Base-by-base conservation (phyloP, 495 filamentous ascomycete genomes). In the Terfezia boudieri region DNA sequence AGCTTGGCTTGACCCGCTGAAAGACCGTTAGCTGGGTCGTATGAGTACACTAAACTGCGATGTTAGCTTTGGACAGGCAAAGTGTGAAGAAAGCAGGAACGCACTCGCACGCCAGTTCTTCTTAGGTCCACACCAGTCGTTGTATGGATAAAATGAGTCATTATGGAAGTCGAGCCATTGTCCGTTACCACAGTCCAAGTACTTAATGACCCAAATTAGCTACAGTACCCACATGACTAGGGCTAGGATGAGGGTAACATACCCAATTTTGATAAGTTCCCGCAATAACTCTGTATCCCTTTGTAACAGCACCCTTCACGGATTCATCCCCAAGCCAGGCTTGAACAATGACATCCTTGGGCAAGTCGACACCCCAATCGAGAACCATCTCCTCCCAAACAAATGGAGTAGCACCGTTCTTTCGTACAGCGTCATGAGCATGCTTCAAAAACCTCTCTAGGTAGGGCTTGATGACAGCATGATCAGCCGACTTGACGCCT, bases 311-410 rank as follows among this genome's bases (percentile, higher is more conserved):
- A 46, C 68, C 62, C 57, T 71, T 69, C 54, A 80, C 74, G 9
- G 75, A 70, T 9, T 64, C 68, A 37, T 73, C 75, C 20, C 73
- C 74, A 41, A 75, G 71, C 84, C 84, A 90, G 8, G 78, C 74
- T 64, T 90, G 84, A 7, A 88, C 75, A 37, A 90, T 71, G 14
- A 76, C 71, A 52, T 81, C 74, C 22, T 70, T 60, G 0, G 75
- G 73, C 8, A 89, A 68, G 0, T 73, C 81, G 23, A 89, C 61
- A 65, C 86, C 83, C 77, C 82, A 89, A 22, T 75, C 69, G 10
- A 84, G 69, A 2, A 83, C 72, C 70, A 84, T 84, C 64, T 90
- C 84, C 66, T 90, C 84, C 84, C 84, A 90, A 7, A 82, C 77
- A 12, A 89, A 69, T 2, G 83, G 83, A 9, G 73, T 74, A 59